phyloP scores from a whole-genome alignment of 495 filamentous ascomycete genomes.

The Penicillium pulvis region DNA sequence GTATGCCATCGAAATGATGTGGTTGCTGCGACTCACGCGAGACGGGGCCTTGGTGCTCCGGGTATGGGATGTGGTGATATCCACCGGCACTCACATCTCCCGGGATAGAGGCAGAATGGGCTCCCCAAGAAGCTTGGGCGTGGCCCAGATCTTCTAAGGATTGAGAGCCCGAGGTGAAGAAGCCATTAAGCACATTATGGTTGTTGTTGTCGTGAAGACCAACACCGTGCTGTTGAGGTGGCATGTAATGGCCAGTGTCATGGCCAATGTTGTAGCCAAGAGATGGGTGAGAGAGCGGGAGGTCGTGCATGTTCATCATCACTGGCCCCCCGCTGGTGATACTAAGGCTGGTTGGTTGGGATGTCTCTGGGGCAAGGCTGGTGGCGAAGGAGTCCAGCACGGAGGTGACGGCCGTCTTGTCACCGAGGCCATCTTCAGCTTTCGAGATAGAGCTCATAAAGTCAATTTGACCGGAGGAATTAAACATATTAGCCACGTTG shows the following conservation, averaged over 20 bases:
- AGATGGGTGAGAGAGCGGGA: constrained; percentile 38
- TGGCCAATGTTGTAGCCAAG: constrained; percentile 39
- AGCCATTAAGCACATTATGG: constrained; percentile 36
- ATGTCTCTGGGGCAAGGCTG: constrained; percentile 36
- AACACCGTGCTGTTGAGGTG: constrained; percentile 34
- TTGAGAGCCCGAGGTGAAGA: constrained; percentile 36
- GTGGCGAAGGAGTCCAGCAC: constrained; percentile 44
- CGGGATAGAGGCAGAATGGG: constrained; percentile 36
- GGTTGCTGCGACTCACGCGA: constrained; percentile 42
- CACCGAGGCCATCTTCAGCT: constrained; percentile 39
- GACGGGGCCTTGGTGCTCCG: constrained; percentile 36
- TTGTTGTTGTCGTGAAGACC: constrained; percentile 43
- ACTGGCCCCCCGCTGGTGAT: constrained; percentile 34
- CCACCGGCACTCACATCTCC: constrained; percentile 35
- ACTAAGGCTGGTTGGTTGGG: constrained; percentile 34
- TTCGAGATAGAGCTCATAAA: constrained; percentile 42
- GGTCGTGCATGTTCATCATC: constrained; percentile 46
- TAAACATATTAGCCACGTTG: constrained; percentile 40
- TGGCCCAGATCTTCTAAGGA: constrained; percentile 44
- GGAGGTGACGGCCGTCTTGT: constrained; percentile 44
- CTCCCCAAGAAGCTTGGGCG: constrained; percentile 38
- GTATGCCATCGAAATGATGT: constrained; percentile 39
- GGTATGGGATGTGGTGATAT: constrained; percentile 42
- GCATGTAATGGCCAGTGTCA: constrained; percentile 39
- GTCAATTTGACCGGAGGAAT: constrained; percentile 37